These are phyloP conservation scores for Trapa bicornis DNA, from an alignment of 345 rosid genomes.

Conservation along the genomic window DNA sequence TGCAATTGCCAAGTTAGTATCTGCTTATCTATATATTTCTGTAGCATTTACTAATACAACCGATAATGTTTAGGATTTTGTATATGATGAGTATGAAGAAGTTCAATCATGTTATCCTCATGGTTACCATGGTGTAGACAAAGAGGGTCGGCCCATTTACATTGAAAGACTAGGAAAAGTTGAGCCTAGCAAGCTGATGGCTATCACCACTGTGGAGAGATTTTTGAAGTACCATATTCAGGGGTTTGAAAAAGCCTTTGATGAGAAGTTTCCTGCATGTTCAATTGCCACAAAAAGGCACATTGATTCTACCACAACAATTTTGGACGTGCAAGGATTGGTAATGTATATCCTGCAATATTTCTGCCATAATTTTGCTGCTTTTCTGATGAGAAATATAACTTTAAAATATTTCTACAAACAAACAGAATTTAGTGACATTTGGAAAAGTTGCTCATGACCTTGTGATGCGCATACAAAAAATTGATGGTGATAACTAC, in stretches of 20 bases:
- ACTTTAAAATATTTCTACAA: slow-evolving; percentile 7
- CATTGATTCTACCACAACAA: slow-evolving; percentile 59
- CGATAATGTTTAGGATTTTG: slow-evolving; percentile 58
- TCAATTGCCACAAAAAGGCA: slow-evolving; percentile 75
- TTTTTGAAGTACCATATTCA: slow-evolving; percentile 83
- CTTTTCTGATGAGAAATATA: background rate
- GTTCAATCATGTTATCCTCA: slow-evolving; percentile 80
- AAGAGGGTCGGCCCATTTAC: slow-evolving; percentile 77
- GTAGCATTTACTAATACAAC: background rate
- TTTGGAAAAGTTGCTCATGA: slow-evolving; percentile 88
- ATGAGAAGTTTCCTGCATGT: slow-evolving; percentile 89
- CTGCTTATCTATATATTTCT: background rate
- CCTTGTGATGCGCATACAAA: slow-evolving; percentile 84
- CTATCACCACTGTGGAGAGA: slow-evolving; percentile 69
- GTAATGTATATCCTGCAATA: slow-evolving; percentile 22
- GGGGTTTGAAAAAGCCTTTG: slow-evolving; percentile 79
- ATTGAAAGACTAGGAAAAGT: slow-evolving; percentile 75
- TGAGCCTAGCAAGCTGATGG: slow-evolving; percentile 70
- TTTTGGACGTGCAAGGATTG: slow-evolving; percentile 83
- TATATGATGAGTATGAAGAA: slow-evolving; percentile 64
- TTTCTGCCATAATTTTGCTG: background rate
- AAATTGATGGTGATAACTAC: slow-evolving; percentile 94
- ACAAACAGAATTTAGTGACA: slow-evolving; percentile 74
- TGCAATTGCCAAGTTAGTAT: background rate
- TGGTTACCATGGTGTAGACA: slow-evolving; percentile 94